These are phyloP conservation scores for Pseudocercospora fuligena DNA, from an alignment of 2,329 filamentous ascomycete species.

Conservation along the genomic window DNA sequence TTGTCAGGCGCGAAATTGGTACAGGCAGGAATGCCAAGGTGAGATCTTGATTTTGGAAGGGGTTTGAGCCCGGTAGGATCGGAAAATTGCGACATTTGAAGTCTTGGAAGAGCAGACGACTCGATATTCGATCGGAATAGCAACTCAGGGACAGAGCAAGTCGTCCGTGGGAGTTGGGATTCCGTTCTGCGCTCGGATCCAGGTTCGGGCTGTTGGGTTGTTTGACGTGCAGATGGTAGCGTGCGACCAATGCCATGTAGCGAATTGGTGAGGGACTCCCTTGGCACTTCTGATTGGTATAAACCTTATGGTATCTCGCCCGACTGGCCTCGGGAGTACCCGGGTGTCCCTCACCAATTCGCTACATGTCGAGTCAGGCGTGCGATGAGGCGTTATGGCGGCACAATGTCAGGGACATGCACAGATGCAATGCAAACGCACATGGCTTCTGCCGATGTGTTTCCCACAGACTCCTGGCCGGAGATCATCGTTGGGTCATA, in stretches of 20 bases:
- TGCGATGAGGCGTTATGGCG: background rate
- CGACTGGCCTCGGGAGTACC: too few species aligned
- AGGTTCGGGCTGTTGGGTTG: background rate
- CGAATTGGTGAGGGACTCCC: too few species aligned
- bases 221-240: slow-evolving; percentile 6
- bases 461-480: background rate
- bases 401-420: slow-evolving; percentile 1
- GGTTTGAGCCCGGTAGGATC: too few species aligned
- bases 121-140: too few species aligned
- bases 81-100: background rate
- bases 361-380: slow-evolving; percentile 1
- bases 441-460: background rate
- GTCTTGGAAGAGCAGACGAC: background rate
- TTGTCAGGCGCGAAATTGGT: background rate
- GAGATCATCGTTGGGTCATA: background rate
- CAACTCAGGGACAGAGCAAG: too few species aligned
- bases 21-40: too few species aligned
- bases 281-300: too few species aligned
- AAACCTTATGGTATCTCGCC: too few species aligned
- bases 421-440: background rate
- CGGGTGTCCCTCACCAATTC: too few species aligned
- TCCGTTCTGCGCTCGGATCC: background rate
- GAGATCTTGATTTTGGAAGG: too few species aligned
- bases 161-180: background rate
- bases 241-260: background rate